Percentiles rank a stretch among this genome's conserved stretches.
These are phyloP conservation scores for Tylopilus plumbeoviolaceoides DNA, from an alignment of 768 basidiomycete species.

Conservation along the genomic window DNA sequence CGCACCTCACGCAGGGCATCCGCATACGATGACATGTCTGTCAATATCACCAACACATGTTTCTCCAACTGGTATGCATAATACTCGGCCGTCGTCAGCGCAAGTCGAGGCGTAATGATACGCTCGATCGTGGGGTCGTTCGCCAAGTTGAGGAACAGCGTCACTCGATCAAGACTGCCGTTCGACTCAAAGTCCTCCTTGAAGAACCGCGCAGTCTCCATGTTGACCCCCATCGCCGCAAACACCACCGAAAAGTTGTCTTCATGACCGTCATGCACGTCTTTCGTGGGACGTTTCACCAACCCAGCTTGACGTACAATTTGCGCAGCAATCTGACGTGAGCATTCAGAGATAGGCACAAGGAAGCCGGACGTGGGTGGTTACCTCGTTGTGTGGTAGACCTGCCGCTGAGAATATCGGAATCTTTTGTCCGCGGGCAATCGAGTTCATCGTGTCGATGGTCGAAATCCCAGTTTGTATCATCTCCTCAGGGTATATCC, in stretches of 20 bases:
- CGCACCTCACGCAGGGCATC: slow-evolving; percentile 90
- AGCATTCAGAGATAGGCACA: slow-evolving; percentile 21
- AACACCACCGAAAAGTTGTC: slow-evolving; percentile 99
- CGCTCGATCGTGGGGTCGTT: slow-evolving; percentile 99
- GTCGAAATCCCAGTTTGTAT: slow-evolving; percentile 99
- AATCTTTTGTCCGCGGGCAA: slow-evolving; percentile 99
- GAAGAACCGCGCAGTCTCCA: slow-evolving; percentile 99
- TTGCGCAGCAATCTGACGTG: slow-evolving; percentile 90
- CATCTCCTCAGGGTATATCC: slow-evolving; percentile 99
- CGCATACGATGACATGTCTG: slow-evolving; percentile 98
- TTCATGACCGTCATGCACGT: slow-evolving; percentile 97
- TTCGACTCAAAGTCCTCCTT: slow-evolving; percentile 99
- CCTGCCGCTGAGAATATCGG: slow-evolving; percentile 99
- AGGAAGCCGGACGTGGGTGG: slow-evolving; percentile 18
- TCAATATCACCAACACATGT: slow-evolving; percentile 98
- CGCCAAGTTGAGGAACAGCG: slow-evolving; percentile 96
- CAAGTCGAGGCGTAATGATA: slow-evolving; percentile 98
- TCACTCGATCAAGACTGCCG: slow-evolving; percentile 94
- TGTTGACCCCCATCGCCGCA: slow-evolving; percentile 99
- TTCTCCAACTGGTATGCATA: slow-evolving; percentile 99
- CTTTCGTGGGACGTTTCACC: slow-evolving; percentile 94
- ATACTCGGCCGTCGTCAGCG: slow-evolving; percentile 97
- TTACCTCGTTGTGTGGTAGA: slow-evolving; percentile 95
- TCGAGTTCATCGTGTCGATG: slow-evolving; percentile 97
- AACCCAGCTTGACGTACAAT: slow-evolving; percentile 99